These are phyloP conservation scores for Clavispora vitiphila DNA, from an alignment of 805 yeast genomes.

Conservation along the genomic window DNA sequence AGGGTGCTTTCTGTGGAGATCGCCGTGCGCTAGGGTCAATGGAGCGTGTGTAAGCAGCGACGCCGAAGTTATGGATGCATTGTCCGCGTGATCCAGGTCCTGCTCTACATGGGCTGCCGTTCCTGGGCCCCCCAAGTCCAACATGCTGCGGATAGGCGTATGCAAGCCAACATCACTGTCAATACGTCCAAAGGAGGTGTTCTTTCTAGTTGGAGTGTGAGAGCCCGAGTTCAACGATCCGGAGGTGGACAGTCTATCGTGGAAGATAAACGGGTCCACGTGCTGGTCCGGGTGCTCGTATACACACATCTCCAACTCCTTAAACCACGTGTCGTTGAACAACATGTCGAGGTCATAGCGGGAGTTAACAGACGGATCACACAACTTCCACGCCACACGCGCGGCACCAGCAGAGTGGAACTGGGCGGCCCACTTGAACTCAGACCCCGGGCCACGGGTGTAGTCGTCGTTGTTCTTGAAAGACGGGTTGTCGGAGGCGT, in stretches of 20 bases:
- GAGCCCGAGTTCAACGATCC: conserved; percentile 19
- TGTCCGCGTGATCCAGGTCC: conserved; percentile 8
- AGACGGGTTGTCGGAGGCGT: conserved; percentile 36
- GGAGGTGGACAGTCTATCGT: conserved; percentile 5
- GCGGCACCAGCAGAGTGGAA: conserved; percentile 57
- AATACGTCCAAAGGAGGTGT: conserved; percentile 17
- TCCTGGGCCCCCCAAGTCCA: conserved; percentile 24
- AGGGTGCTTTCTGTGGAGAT: conserved; percentile 6
- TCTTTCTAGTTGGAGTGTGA: conserved; percentile 28
- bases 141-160: conserved; percentile 35
- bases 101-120: neutral
- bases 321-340: conserved; percentile 63
- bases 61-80: conserved; percentile 19
- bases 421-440: conserved; percentile 63
- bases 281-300: conserved; percentile 43
- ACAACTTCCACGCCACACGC: conserved; percentile 67
- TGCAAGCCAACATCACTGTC: conserved; percentile 15
- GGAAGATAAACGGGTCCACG: conserved; percentile 29
- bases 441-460: conserved; percentile 61
- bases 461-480: conserved; percentile 45
- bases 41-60: conserved; percentile 23
- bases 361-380: conserved; percentile 54
- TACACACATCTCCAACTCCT: conserved; percentile 52
- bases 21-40: conserved; percentile 13
- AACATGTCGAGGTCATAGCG: conserved; percentile 53